Percentiles rank a stretch among this genome's conserved stretches.
Evolutionary conservation across 2,329 filamentous ascomycete species (phyloP).

Genomic region (Fusarium oligoseptatum): DNA sequence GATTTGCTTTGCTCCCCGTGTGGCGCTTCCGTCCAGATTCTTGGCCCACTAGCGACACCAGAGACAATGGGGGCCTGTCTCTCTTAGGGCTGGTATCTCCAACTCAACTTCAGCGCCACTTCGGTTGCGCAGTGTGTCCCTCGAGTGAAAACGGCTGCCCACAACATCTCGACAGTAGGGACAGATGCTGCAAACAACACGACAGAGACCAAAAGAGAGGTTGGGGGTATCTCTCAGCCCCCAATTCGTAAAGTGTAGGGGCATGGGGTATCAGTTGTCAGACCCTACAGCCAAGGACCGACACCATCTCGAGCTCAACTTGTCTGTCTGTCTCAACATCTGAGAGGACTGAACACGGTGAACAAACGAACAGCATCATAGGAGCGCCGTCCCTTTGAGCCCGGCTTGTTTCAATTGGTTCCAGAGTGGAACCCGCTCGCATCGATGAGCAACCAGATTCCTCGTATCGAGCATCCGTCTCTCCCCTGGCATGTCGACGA

Average conservation of each 20-base stretch:
- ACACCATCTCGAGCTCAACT: conserved; percentile 14
- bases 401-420: conserved; percentile 37
- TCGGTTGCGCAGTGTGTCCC: background rate
- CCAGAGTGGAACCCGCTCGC: conserved; percentile 26
- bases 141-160: background rate
- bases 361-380: conserved; percentile 7
- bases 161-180: background rate
- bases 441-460: conserved; percentile 18
- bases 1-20: conserved; percentile 20
- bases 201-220: conserved; percentile 9
- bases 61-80: background rate
- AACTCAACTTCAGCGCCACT: background rate
- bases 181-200: conserved; percentile 4
- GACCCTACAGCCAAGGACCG: background rate
- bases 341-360: background rate
- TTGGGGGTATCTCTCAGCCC: conserved; percentile 7
- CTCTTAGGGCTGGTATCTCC: conserved; percentile 11
- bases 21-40: conserved; percentile 7
- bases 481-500: background rate
- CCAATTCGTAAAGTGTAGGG: background rate
- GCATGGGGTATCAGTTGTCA: conserved; percentile 6
- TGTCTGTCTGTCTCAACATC: conserved; percentile 21
- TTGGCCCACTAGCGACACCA: conserved; percentile 7
- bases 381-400: conserved; percentile 30
- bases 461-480: conserved; percentile 16